These are phyloP conservation scores for Gentiana macrophylla DNA, from an alignment of 257 asterid genomes.

Conservation along the genomic window DNA sequence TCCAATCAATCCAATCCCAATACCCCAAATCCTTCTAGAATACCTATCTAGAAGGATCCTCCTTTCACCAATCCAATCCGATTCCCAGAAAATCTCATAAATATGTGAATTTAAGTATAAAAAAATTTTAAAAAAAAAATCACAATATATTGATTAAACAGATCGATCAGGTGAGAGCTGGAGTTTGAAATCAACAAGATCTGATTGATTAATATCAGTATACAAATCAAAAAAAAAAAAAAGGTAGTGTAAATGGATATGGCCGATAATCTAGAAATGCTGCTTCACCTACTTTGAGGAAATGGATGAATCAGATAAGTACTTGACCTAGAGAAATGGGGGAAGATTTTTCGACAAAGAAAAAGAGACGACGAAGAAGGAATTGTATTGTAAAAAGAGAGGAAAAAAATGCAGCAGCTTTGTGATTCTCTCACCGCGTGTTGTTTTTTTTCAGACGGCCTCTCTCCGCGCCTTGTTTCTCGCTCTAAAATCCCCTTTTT, in stretches of 20 bases:
- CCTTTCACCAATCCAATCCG: conserved; percentile 34
- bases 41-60: conserved; percentile 41
- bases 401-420: conserved; percentile 20
- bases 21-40: conserved; percentile 51
- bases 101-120: not conserved
- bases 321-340: conserved; percentile 42
- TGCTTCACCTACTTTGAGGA: conserved; percentile 1
- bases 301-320: not conserved
- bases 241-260: conserved; percentile 8
- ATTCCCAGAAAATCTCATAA: not conserved
- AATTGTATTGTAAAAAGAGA: not conserved
- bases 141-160: conserved; percentile 13
- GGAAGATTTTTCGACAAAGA: conserved; percentile 9
- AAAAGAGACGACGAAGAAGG: conserved; percentile 26
- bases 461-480: conserved; percentile 98
- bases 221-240: conserved; percentile 9
- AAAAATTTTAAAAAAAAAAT: conserved; percentile 13
- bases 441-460: conserved; percentile 60
- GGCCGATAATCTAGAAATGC: conserved; percentile 15
- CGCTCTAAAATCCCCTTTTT: conserved; percentile 36
- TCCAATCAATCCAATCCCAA: conserved; percentile 3
- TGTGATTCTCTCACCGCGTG: conserved; percentile 12
- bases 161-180: conserved; percentile 33
- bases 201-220: conserved; percentile 23
- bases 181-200: conserved; percentile 45